These are phyloP conservation scores for Biscogniauxia sp. DNA, from an alignment of 2,329 filamentous ascomycete genomes.

Conservation along the genomic window DNA sequence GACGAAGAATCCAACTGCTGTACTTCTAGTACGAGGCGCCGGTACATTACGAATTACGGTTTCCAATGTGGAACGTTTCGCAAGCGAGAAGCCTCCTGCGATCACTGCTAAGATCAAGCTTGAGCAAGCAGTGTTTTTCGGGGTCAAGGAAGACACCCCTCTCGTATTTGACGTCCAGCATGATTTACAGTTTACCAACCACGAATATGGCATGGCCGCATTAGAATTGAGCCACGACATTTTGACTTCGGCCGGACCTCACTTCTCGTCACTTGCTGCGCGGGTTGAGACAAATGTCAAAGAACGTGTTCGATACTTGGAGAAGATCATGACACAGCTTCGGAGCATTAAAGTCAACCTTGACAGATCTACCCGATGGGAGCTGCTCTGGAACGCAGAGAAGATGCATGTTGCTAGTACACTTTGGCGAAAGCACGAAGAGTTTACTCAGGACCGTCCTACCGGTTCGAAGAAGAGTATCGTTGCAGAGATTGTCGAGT, in stretches of 20 bases:
- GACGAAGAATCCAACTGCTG: constrained; percentile 60
- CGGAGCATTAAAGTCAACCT: constrained; percentile 64
- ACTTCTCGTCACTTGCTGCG: constrained; percentile 69
- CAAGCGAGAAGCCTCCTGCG: constrained; percentile 54
- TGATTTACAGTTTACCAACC: constrained; percentile 62
- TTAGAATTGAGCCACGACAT: constrained; percentile 78
- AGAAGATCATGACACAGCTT: constrained; percentile 71
- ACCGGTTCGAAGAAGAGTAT: constrained; percentile 65
- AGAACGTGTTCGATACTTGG: constrained; percentile 69
- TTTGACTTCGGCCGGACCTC: constrained; percentile 70
- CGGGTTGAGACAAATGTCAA: constrained; percentile 80
- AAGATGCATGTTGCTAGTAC: constrained; percentile 77
- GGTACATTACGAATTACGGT: constrained; percentile 60
- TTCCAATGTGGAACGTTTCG: constrained; percentile 58
- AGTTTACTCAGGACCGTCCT: constrained; percentile 58
- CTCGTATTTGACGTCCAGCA: constrained; percentile 74
- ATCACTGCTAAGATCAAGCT: constrained; percentile 86
- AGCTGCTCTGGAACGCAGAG: constrained; percentile 83
- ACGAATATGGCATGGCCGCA: constrained; percentile 75
- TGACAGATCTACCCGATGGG: constrained; percentile 70
- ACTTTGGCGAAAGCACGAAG: constrained; percentile 80
- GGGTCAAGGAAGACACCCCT: constrained; percentile 77
- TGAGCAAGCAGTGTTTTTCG: constrained; percentile 93
- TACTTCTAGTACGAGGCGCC: constrained; percentile 61
- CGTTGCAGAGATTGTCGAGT: constrained; percentile 70